Percentiles rank a stretch among this genome's conserved stretches.
These are phyloP conservation scores for Paramecium sexaurelia DNA, from an alignment of 73 alveolate species.

Conservation along the genomic window DNA sequence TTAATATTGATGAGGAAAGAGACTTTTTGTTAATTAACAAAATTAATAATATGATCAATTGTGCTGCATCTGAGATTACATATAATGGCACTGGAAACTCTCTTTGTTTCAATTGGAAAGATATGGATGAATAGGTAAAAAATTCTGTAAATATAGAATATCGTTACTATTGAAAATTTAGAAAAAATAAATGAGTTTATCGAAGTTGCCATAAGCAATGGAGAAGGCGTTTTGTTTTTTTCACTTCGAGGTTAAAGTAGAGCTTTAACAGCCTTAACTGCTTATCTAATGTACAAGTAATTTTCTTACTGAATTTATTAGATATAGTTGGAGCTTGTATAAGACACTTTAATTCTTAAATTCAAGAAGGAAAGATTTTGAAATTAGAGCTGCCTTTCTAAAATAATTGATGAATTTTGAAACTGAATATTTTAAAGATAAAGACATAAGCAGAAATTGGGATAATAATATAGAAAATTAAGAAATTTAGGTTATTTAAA, in stretches of 20 bases:
- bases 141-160: not conserved
- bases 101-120: not conserved
- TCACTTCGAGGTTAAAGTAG: constrained; percentile 26
- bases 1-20: constrained; percentile 11
- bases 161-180: not conserved
- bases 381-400: not conserved
- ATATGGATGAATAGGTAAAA: not conserved
- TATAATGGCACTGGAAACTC: not conserved
- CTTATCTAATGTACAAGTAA: constrained; percentile 41
- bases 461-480: not conserved
- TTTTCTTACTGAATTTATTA: not conserved
- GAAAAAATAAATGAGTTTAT: not conserved
- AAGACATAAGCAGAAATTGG: not conserved
- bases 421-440: not conserved
- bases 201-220: not conserved
- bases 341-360: not conserved
- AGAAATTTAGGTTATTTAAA: not conserved
- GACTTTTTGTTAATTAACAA: not conserved
- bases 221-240: constrained; percentile 23
- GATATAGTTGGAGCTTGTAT: not conserved
- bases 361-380: constrained; percentile 48
- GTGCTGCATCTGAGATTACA: not conserved
- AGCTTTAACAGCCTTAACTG: constrained; percentile 35
- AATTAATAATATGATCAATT: not conserved
- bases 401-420: not conserved